Base-by-base conservation (phyloP, 1,139 yeast species). In the Pichia sp. region DNA sequence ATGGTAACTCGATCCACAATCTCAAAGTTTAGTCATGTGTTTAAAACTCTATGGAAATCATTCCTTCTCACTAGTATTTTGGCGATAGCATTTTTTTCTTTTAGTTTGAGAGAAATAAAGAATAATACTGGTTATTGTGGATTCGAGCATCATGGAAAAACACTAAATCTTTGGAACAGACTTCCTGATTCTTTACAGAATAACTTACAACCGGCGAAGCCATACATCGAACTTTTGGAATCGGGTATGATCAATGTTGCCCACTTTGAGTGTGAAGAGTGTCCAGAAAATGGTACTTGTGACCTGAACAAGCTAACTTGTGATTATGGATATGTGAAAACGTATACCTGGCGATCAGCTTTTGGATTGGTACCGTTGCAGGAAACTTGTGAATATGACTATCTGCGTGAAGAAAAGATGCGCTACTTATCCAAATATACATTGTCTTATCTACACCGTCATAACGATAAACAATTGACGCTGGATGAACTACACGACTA, bases 201-300 rank as follows among this genome's bases (percentile, higher is more conserved):
- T 4, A 32, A 41, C 2, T 34, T 55, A 8, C 55, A 54, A 4
- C 43, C 47, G 1, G 5, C 54, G 1, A 43, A 57, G 23, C 57
- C 61, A 7, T 56, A 57, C 48, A 26, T 64, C 30, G 32, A 49
- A 7, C 29, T 50, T 8, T 6, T 60, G 36, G 67, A 67, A 51
- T 15, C 47, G 4, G 54, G 52, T 45, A 44, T 64, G 16, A 45
- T 47, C 7, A 42, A 58, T 2, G 19, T 55, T 5, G 46, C 72
- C 54, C 79, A 79, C 53, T 96, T 97, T 4, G 57, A 64, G 1
- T 93, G 98, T 70, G 72, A 79, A 7, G 80, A 80, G 41, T 92
- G 98, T 66, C 98, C 98, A 1, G 77, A 76, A 8, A 87, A 92
- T 70, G 95, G 95, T 1, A 74, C 81, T 51, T 93, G 98, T 68